Evolutionary conservation across 2,329 filamentous ascomycete species (phyloP).

Genomic region (Dactylella cylindrospora): DNA sequence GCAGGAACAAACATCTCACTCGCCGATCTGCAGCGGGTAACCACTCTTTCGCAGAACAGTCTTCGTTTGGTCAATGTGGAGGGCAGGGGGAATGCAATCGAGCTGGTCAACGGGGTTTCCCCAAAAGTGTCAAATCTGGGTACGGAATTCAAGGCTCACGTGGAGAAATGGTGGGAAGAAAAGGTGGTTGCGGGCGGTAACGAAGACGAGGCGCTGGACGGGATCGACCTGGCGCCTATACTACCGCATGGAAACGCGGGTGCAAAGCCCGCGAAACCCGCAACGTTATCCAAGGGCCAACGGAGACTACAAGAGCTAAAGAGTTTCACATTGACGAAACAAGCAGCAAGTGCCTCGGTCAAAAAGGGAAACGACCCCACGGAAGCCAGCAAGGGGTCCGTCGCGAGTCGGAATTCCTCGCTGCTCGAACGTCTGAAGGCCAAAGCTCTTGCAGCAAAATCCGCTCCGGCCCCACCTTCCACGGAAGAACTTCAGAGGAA

Average conservation of each 20-base stretch:
- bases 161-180: constrained; percentile 26
- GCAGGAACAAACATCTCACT: constrained; percentile 30
- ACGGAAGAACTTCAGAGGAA: constrained; percentile 23
- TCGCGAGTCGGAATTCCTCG: constrained; percentile 22
- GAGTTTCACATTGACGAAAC: constrained; percentile 30
- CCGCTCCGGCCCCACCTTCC: constrained; percentile 5
- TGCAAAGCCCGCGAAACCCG: constrained; percentile 15
- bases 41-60: constrained; percentile 14
- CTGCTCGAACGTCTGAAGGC: constrained; percentile 27
- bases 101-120: constrained; percentile 20
- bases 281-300: constrained; percentile 26
- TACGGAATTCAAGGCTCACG: neutral
- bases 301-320: constrained; percentile 27
- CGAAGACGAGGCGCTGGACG: constrained; percentile 9
- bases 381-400: constrained; percentile 24
- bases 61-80: constrained; percentile 18
- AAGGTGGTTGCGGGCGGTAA: neutral
- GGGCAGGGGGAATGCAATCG: constrained; percentile 23
- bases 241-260: neutral
- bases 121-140: constrained; percentile 26
- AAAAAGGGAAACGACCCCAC: constrained; percentile 24
- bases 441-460: constrained; percentile 26
- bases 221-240: constrained; percentile 28
- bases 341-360: constrained; percentile 7
- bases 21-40: constrained; percentile 22